Conservation (phyloP, 2,329 filamentous ascomycete species). For the Neophaeococcomyces aloes region DNA sequence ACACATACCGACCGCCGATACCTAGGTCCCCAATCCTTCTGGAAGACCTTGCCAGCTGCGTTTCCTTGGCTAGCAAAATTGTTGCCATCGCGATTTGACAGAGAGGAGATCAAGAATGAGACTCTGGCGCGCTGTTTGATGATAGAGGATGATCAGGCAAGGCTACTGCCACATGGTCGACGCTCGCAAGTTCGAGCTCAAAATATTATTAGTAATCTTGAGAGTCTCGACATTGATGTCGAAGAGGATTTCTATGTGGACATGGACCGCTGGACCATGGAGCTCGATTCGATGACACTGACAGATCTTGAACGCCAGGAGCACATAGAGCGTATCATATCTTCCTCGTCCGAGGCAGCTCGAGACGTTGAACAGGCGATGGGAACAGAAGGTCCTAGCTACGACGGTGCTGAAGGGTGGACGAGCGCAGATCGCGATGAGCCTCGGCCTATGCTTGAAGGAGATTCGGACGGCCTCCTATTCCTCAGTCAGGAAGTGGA, state of each 20-base stretch:
- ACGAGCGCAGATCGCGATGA: too few species aligned
- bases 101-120: slow-evolving; percentile 10
- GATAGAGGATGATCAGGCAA: slow-evolving; percentile 8
- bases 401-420: too few species aligned
- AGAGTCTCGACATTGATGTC: slow-evolving; percentile 4
- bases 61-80: slow-evolving; percentile 14
- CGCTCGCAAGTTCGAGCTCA: not conserved
- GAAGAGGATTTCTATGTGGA: slow-evolving; percentile 8
- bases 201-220: slow-evolving; percentile 8
- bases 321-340: not conserved
- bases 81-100: slow-evolving; percentile 10
- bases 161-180: slow-evolving; percentile 7
- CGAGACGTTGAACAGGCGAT: too few species aligned
- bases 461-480: not conserved
- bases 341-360: not conserved
- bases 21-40: slow-evolving; percentile 3
- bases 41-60: slow-evolving; percentile 5
- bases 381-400: too few species aligned
- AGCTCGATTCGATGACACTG: slow-evolving; percentile 1
- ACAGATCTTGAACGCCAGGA: not conserved
- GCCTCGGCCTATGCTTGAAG: too few species aligned
- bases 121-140: slow-evolving; percentile 12
- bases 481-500: too few species aligned
- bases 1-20: not conserved
- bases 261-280: slow-evolving; percentile 2